Percentiles rank a stretch among this genome's conserved stretches.
These are phyloP conservation scores for Yarrowia divulgata DNA, from an alignment of 805 yeast species.

Conservation along the genomic window DNA sequence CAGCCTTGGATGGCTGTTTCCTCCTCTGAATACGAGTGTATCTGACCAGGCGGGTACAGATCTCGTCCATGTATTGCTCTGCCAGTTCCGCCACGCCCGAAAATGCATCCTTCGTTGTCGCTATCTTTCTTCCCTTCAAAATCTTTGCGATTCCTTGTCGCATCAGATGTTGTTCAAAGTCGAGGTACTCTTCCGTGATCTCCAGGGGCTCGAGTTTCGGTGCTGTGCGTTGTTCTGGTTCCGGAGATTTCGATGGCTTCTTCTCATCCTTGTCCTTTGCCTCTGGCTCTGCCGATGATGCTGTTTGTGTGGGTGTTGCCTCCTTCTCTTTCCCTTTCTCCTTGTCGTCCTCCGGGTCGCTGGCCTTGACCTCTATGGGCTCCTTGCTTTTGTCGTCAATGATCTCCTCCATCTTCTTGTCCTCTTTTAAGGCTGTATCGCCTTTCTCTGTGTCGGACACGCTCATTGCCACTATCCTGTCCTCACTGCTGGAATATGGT, in stretches of 20 bases:
- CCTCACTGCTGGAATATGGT: conserved; percentile 7
- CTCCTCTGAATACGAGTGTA: conserved; percentile 50
- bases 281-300: conserved; percentile 3
- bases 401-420: conserved; percentile 30
- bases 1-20: conserved; percentile 48
- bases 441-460: conserved; percentile 35
- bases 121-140: conserved; percentile 43
- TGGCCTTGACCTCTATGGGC: conserved; percentile 1
- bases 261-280: conserved; percentile 8
- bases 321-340: conserved; percentile 11
- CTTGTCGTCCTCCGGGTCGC: not conserved
- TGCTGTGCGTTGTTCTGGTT: not conserved
- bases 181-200: conserved; percentile 22
- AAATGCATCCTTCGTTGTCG: conserved; percentile 44
- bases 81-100: conserved; percentile 49
- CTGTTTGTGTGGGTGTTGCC: conserved; percentile 3
- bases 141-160: conserved; percentile 45
- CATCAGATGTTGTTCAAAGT: conserved; percentile 40
- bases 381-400: not conserved
- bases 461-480: conserved; percentile 37
- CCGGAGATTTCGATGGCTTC: conserved; percentile 13
- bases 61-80: conserved; percentile 47
- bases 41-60: conserved; percentile 46
- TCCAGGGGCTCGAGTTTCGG: conserved; percentile 21
- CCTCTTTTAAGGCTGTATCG: conserved; percentile 6